Base-by-base conservation (phyloP, 768 basidiomycete species). In the Symmetrospora coprosmae region DNA sequence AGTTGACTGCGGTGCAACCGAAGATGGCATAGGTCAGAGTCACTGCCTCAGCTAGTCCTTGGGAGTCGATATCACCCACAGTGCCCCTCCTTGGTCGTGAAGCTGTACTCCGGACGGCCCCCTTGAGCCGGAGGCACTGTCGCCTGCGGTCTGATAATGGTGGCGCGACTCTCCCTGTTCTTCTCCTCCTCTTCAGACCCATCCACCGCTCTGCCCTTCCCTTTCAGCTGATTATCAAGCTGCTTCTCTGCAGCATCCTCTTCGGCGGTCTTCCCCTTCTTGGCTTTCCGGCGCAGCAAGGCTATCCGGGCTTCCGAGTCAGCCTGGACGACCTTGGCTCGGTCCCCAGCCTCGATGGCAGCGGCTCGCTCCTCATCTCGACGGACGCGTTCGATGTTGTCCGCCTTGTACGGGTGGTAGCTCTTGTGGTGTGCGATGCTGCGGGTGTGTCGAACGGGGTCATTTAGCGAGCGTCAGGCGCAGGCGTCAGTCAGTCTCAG, bases 1-100 rank as follows among this genome's bases (percentile, higher is more conserved):
- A 67, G 40, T 74, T 74, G 58, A 74, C 55, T 58, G 28, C 8
- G n/a, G 31, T 17, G 38, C 9, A 41, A 33, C n/a, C n/a, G n/a
- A n/a, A n/a, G n/a, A n/a, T n/a, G n/a, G n/a, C n/a, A n/a, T n/a
- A n/a, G n/a, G n/a, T n/a, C n/a, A n/a, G n/a, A n/a, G n/a, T n/a
- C n/a, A n/a, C n/a, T n/a, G n/a, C n/a, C n/a, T n/a, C n/a, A n/a
- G n/a, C n/a, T n/a, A n/a, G n/a, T n/a, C n/a, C 27, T 16, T 27
- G 34, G 23, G 23, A 7, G 4, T 4, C 23, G 21, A 4, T 45
- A 16, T 43, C 6, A 19, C 55, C 31, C 27, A 58, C 55, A 58
- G 37, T 58, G 55, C 2, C 55, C 55, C 9, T 58, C 40, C 11
- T 39, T 33, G 14, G 38, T 58, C 16, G 25, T 58, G 41, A 58